These are phyloP conservation scores for Theileria equi DNA, from an alignment of 169 alveolate genomes.

Conservation along the genomic window DNA sequence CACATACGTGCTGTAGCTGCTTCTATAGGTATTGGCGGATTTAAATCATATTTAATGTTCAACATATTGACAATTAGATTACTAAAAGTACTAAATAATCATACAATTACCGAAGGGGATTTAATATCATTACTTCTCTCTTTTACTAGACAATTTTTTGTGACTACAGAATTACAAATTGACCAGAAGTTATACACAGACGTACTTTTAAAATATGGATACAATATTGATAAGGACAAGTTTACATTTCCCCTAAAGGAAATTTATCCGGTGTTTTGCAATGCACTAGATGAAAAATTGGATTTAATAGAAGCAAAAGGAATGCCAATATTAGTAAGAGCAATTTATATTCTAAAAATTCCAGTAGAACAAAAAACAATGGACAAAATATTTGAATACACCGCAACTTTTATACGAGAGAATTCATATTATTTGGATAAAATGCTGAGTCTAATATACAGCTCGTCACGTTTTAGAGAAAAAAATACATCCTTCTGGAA, in stretches of 20 bases:
- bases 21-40: constrained; percentile 42
- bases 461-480: background rate
- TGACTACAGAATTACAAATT: constrained; percentile 31
- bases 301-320: constrained; percentile 31
- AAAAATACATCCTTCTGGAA: constrained; percentile 26
- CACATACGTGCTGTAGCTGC: constrained; percentile 58
- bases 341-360: constrained; percentile 16
- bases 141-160: constrained; percentile 43
- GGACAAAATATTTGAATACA: background rate
- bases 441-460: constrained; percentile 28
- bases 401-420: constrained; percentile 8
- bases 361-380: constrained; percentile 9
- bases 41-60: constrained; percentile 25
- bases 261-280: constrained; percentile 10
- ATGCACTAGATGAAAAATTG: constrained; percentile 15
- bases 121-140: constrained; percentile 44
- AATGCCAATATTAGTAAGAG: constrained; percentile 45
- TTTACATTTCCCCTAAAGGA: constrained; percentile 44
- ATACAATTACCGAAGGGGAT: constrained; percentile 18
- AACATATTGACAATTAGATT: constrained; percentile 26
- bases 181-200: constrained; percentile 33
- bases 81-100: constrained; percentile 1
- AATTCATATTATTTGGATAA: constrained; percentile 14
- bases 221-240: background rate
- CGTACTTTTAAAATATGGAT: constrained; percentile 7